Evolutionary conservation across 129 eudicot genomes (phyloP), one percentile per base, ranked within the genome.

Genomic region (Artemisia annua): DNA sequence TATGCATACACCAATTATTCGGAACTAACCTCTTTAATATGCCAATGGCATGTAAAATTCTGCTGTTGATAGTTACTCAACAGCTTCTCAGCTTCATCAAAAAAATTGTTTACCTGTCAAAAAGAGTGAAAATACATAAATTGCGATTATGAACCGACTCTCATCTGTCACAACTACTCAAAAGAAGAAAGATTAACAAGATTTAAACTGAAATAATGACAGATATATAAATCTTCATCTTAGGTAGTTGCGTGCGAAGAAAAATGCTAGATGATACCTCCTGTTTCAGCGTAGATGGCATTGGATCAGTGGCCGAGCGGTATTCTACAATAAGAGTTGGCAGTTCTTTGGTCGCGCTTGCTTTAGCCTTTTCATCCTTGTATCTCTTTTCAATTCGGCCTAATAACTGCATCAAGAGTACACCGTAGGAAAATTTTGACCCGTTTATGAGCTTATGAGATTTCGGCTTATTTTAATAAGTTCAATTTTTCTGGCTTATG

Each of bases 321-420:
- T 81, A 73, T 39, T 84, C 85, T 67, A n/a, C 78, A 22, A 94
- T 83, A 83, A 79, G 74, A 24, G 74, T 61, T 54, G 66, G 32
- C 68, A 88, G 69, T 60, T 57, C 46, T 70, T 74, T 81, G 17
- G 80, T 75, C 43, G 96, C 89, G 63, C 65, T 76, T 30, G 70
- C 85, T 69, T 86, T 83, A 39, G 84, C 85, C 74, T 84, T 94
- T 79, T 86, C 94, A 46, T 94, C 96, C 56, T 80, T 88, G 73
- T 90, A 90, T 56, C 91, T 87, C 18, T 59, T 66, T 79, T 84
- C 91, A 70, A 94, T 49, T 2, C 97, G 93, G 75, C 73, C 84
- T 74, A 94, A 76, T 78, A 90, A 79, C 97, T 94, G 68, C 62
- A 32, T 19, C 70, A 60, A 18, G 62, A 50, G n/a, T n/a, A n/a